A percentile compares a stretch with the other conserved stretches of the same genome.
Evolutionary conservation across 106 monocot genomes (phyloP).

Genomic region (Dendrobium huoshanense): DNA sequence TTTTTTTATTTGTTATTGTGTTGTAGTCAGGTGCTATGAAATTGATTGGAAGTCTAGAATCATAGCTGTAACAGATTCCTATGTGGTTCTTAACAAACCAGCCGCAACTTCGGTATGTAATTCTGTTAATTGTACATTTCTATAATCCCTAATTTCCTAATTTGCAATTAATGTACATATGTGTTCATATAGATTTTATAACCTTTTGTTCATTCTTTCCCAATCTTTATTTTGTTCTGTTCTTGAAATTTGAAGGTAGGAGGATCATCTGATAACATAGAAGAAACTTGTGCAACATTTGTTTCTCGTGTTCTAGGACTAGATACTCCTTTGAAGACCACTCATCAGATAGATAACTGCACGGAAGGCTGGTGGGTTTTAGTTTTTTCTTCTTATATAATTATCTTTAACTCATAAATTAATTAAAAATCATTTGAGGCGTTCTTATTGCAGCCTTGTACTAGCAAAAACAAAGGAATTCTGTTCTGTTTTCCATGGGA

Average conservation of each 20-base stretch:
- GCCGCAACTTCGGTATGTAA: conserved; percentile 85
- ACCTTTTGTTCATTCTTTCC: background rate
- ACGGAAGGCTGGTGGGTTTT: conserved; percentile 92
- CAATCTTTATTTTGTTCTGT: background rate
- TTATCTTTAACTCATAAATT: background rate
- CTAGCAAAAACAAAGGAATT: conserved; percentile 84
- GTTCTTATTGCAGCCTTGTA: conserved; percentile 66
- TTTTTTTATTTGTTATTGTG: background rate
- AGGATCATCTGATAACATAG: conserved; percentile 93
- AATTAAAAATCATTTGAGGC: background rate
- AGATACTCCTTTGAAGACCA: conserved; percentile 62
- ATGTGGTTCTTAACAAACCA: conserved; percentile 95
- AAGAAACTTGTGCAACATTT: conserved; percentile 92
- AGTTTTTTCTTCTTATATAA: conserved; percentile 11
- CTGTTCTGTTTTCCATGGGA: conserved; percentile 89
- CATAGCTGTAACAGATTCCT: conserved; percentile 70
- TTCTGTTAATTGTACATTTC: conserved; percentile 1
- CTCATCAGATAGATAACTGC: conserved; percentile 98
- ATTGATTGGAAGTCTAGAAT: conserved; percentile 94
- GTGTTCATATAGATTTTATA: background rate
- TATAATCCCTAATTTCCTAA: background rate
- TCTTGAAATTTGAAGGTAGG: conserved; percentile 56
- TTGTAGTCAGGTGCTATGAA: conserved; percentile 75
- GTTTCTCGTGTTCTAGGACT: conserved; percentile 83
- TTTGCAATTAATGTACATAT: background rate